Evolutionary conservation across 768 basidiomycete genomes (phyloP), one percentile per base, ranked within the genome.

Genomic region (Hypholoma fasciculare): DNA sequence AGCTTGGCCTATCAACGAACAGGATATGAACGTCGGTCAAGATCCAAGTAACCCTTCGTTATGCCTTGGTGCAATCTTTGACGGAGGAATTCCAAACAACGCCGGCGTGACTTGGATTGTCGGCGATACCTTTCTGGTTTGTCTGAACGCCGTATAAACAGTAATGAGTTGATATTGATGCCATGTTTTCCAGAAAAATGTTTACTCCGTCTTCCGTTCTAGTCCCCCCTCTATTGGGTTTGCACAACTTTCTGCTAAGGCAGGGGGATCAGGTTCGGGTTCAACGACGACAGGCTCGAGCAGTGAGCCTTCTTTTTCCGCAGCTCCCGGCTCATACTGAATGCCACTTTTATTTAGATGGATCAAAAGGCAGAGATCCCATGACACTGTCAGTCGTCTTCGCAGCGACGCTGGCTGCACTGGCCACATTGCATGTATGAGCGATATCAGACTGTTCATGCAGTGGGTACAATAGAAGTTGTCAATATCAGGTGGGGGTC

Each of bases 21-120:
- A 65, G 7, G 96, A 98, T 66, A 89, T 98, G 81, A 92, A 89
- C 68, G 72, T 96, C 5, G 90, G 90, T 2, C 63, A 65, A 0
- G 64, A 89, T 50, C 26, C 67, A 30, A 30, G 38, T 7, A 63
- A 66, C 26, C 65, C 76, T 43, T 62, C 63, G 7, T 61, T 63
- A 36, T 89, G 90, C 60, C 64, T 83, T 0, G 90, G 90, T 27
- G 87, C 81, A 1, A 82, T 92, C 50, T 91, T 92, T 57, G 90
- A 91, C 61, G 54, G 54, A 16, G 54, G 54, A 2, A 23, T 54
- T 3, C 54, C 54, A 2, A 66, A 89, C 14, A 72, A 69, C 8
- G 63, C 71, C 3, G 87, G 88, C 2, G 77, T 71, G 39, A 56
- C 63, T 6, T 88, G 86, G 85, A 82, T 89, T 43, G 68, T 92